Conservation (phyloP, 176 grass and related monocot genomes). For the Phoenix dactylifera region DNA sequence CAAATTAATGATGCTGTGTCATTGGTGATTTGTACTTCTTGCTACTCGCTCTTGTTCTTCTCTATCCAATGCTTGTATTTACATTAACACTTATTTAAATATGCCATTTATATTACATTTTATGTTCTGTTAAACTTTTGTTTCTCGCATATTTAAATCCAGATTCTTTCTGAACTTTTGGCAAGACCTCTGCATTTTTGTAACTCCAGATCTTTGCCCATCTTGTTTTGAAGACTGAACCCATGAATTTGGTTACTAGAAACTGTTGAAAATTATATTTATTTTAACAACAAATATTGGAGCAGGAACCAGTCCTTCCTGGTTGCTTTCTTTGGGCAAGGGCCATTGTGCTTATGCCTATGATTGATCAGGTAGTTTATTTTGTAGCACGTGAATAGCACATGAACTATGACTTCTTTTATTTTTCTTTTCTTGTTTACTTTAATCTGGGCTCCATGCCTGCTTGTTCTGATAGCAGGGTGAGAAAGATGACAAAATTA, state of each 20-base stretch:
- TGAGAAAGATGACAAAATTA: slow-evolving; percentile 39
- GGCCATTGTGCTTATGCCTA: slow-evolving; percentile 39
- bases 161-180: too few relatives aligned
- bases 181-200: too few relatives aligned
- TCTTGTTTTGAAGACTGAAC: background rate
- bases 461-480: slow-evolving; percentile 19
- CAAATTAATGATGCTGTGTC: too few relatives aligned
- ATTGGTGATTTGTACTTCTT: too few relatives aligned
- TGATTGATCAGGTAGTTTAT: slow-evolving; percentile 34
- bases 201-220: background rate
- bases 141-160: too few relatives aligned
- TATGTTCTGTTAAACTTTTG: too few relatives aligned
- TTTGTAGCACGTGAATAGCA: background rate
- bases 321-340: slow-evolving; percentile 36
- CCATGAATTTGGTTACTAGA: background rate
- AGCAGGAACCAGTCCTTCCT: slow-evolving; percentile 27
- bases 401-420: background rate
- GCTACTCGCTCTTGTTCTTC: too few relatives aligned
- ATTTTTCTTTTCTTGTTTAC: background rate
- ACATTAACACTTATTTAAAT: too few relatives aligned
- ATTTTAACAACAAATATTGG: background rate
- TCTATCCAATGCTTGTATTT: too few relatives aligned
- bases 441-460: background rate
- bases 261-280: background rate
- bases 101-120: too few relatives aligned